These are phyloP conservation scores for Geotrichum candidum DNA, from an alignment of 1,139 yeast genomes.

Conservation along the genomic window DNA sequence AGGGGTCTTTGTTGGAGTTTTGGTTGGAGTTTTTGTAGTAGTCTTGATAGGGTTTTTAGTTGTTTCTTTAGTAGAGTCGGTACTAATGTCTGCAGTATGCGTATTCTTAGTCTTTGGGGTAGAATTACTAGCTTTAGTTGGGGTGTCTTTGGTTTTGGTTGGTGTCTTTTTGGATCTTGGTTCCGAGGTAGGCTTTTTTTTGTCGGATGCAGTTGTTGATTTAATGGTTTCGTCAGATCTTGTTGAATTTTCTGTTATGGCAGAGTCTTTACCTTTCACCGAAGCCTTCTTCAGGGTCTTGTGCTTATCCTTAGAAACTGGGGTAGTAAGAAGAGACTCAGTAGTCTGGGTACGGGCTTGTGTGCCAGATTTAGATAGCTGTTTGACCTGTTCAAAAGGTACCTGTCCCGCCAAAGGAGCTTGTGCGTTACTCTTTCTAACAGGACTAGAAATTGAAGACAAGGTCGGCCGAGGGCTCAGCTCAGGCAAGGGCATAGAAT, in stretches of 20 bases:
- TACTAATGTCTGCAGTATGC: neutral
- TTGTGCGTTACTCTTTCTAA: constrained; percentile 5
- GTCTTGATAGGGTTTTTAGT: neutral
- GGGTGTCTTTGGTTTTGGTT: neutral
- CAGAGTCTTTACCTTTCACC: neutral
- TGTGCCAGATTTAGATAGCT: neutral
- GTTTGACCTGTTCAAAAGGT: neutral
- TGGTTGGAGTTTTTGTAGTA: neutral
- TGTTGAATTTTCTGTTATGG: neutral
- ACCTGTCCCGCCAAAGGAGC: neutral
- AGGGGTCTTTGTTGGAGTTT: neutral
- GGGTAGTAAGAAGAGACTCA: neutral
- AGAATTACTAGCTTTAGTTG: neutral
- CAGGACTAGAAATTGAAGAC: constrained; percentile 2
- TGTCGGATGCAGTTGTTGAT: neutral
- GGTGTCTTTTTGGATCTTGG: neutral
- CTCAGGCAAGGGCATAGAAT: constrained; percentile 9
- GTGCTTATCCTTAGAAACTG: neutral
- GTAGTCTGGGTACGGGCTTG: neutral
- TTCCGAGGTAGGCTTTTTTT: neutral
- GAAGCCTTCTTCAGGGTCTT: neutral
- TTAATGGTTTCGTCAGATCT: neutral
- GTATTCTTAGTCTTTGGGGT: neutral
- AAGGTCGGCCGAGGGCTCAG: constrained; percentile 3
- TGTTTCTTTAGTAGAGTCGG: neutral